Conservation (phyloP, 2,329 filamentous ascomycete species). For the Fusarium brevicatenulatum region DNA sequence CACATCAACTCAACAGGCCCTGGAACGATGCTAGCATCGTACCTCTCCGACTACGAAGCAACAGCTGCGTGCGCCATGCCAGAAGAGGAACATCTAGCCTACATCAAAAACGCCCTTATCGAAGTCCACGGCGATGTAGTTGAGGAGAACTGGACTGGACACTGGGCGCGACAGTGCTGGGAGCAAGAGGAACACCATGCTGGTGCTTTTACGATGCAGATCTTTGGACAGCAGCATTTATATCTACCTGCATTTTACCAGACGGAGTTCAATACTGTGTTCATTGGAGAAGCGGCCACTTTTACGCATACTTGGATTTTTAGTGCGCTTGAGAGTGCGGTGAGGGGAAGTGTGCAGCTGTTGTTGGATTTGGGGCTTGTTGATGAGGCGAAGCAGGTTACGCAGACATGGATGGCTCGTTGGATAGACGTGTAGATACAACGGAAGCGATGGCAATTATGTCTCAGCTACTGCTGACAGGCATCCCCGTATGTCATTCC, state of each 20-base stretch:
- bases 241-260: slow-evolving; percentile 70
- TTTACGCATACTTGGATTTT: slow-evolving; percentile 68
- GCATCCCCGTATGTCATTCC: neutral
- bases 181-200: slow-evolving; percentile 64
- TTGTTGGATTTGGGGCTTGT: slow-evolving; percentile 65
- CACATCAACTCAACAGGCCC: slow-evolving; percentile 35
- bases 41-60: slow-evolving; percentile 35
- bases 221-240: slow-evolving; percentile 65
- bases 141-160: slow-evolving; percentile 65
- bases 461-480: neutral
- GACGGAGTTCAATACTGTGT: slow-evolving; percentile 60
- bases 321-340: slow-evolving; percentile 63
- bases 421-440: slow-evolving; percentile 53
- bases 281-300: slow-evolving; percentile 51
- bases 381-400: slow-evolving; percentile 68
- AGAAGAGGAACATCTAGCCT: slow-evolving; percentile 35
- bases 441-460: neutral
- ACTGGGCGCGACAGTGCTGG: slow-evolving; percentile 69
- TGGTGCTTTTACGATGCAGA: slow-evolving; percentile 64
- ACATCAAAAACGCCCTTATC: slow-evolving; percentile 25
- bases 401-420: slow-evolving; percentile 67
- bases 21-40: slow-evolving; percentile 29
- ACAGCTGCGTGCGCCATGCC: slow-evolving; percentile 30
- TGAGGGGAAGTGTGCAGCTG: slow-evolving; percentile 65
- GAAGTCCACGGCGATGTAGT: slow-evolving; percentile 52